phyloP scores from a whole-genome alignment of 1,284 basidiomycete species.

The Clitocybe nebularis region DNA sequence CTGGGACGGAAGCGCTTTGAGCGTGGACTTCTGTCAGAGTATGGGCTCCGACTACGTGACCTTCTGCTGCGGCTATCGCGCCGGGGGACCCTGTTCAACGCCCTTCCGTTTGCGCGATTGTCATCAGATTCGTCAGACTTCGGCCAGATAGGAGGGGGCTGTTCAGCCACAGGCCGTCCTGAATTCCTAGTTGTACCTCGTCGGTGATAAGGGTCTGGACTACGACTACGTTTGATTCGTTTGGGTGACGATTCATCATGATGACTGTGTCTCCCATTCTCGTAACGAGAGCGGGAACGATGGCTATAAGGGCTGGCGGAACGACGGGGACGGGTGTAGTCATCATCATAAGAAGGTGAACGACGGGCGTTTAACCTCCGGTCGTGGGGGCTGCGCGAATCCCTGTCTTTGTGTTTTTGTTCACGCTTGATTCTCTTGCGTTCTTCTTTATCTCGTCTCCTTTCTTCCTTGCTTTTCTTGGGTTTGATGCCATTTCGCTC shows the following conservation, averaged over 20 bases:
- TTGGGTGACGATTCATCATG: conserved; percentile 11
- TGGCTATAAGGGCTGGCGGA: conserved; percentile 37
- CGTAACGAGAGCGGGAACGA: conserved; percentile 24
- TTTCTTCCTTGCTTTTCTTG: conserved; percentile 72
- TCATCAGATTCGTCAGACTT: conserved; percentile 49
- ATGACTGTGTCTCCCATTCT: conserved; percentile 11
- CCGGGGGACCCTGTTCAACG: conserved; percentile 18
- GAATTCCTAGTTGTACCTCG: conserved; percentile 4
- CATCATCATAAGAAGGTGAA: conserved; percentile 36
- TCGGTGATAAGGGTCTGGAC: conserved; percentile 17
- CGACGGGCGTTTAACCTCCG: conserved; percentile 21
- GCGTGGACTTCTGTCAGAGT: conserved; percentile 21
- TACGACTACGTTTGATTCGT: conserved; percentile 9
- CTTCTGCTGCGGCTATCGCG: conserved; percentile 37
- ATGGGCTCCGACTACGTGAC: conserved; percentile 42
- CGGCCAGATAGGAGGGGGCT: conserved; percentile 18
- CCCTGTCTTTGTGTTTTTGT: conserved; percentile 38
- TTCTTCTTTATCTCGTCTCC: conserved; percentile 73
- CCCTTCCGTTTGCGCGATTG: conserved; percentile 19
- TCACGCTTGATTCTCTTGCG: conserved; percentile 59
- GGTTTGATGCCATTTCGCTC: conserved; percentile 72
- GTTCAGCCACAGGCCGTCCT: conserved; percentile 16
- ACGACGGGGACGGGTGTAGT: conserved; percentile 28
- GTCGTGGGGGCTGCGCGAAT: conserved; percentile 33
- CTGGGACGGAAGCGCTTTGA: conserved; percentile 26